Evolutionary conservation across 805 yeast genomes (phyloP).

Genomic region (Teunomyces stri): DNA sequence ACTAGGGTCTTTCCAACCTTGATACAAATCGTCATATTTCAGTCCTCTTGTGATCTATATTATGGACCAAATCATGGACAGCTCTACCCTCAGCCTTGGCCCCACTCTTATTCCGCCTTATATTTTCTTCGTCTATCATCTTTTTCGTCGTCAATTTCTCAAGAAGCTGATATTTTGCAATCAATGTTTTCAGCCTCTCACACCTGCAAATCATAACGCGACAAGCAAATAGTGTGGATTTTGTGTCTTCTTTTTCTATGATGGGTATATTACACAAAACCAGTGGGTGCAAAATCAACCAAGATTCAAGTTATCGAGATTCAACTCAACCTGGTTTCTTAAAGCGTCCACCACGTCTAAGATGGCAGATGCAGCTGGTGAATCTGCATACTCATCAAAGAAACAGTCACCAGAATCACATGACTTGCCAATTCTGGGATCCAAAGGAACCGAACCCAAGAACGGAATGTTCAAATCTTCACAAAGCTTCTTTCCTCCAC

Average conservation of each 20-base stretch:
- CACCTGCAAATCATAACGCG: too few relatives aligned
- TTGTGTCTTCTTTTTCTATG: background rate
- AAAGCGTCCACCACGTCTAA: slow-evolving; percentile 75
- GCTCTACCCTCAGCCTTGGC: too few relatives aligned
- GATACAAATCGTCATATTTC: too few relatives aligned
- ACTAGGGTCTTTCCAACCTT: too few relatives aligned
- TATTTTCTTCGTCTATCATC: too few relatives aligned
- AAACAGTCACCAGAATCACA: slow-evolving; percentile 88
- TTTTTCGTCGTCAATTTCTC: too few relatives aligned
- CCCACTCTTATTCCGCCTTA: too few relatives aligned
- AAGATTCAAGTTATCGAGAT: slow-evolving; percentile 5
- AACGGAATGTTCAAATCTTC: slow-evolving; percentile 74
- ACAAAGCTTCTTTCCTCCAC: slow-evolving; percentile 88
- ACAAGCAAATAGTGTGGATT: background rate
- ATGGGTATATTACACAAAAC: background rate
- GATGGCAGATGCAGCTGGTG: slow-evolving; percentile 89
- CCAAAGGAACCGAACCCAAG: slow-evolving; percentile 91
- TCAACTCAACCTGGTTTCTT: slow-evolving; percentile 14
- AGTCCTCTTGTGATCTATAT: too few relatives aligned
- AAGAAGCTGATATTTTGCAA: too few relatives aligned
- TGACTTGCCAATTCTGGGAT: slow-evolving; percentile 87
- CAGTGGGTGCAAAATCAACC: background rate
- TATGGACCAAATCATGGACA: too few relatives aligned
- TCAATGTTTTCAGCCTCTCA: too few relatives aligned
- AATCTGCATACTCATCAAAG: slow-evolving; percentile 79